Conservation (phyloP, 495 filamentous ascomycete genomes). For the Sporormia fimetaria region DNA sequence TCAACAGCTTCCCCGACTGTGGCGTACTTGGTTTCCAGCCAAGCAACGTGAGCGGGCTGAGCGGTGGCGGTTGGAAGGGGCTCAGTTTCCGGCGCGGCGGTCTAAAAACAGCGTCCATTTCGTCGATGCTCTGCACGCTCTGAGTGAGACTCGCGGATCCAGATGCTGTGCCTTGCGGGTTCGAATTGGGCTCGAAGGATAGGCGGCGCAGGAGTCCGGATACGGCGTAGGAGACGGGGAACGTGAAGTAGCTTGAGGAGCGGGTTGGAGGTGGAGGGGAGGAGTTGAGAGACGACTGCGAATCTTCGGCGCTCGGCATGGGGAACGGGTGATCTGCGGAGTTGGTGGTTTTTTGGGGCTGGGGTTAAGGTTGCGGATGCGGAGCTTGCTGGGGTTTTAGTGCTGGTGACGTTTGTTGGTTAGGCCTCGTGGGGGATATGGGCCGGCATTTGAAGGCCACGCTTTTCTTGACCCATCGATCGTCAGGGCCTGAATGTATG, state of each 20-base stretch:
- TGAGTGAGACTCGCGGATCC: conserved; percentile 14
- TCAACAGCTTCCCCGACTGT: conserved; percentile 41
- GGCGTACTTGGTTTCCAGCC: conserved; percentile 29
- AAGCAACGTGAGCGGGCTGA: conserved; percentile 31
- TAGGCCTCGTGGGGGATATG: not conserved
- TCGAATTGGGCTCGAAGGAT: conserved; percentile 25
- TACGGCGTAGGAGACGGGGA: conserved; percentile 31
- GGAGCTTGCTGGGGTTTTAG: not conserved
- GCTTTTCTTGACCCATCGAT: not conserved
- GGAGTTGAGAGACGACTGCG: conserved; percentile 10
- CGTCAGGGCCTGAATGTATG: not conserved
- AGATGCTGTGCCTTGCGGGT: conserved; percentile 6
- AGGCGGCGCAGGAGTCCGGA: conserved; percentile 31
- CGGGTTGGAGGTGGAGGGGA: conserved; percentile 8
- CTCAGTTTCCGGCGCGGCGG: conserved; percentile 30
- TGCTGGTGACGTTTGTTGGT: conserved; percentile 2
- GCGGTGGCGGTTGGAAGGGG: conserved; percentile 40
- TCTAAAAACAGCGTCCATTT: conserved; percentile 28
- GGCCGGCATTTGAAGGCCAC: not conserved
- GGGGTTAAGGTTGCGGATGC: not conserved
- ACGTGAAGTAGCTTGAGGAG: conserved; percentile 31
- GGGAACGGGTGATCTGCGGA: not conserved
- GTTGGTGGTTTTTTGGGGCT: not conserved
- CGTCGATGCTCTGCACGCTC: conserved; percentile 17
- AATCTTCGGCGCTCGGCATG: conserved; percentile 22